Evolutionary conservation across 208 protist species (phyloP).

Genomic region (Trypanosoma caninum): DNA sequence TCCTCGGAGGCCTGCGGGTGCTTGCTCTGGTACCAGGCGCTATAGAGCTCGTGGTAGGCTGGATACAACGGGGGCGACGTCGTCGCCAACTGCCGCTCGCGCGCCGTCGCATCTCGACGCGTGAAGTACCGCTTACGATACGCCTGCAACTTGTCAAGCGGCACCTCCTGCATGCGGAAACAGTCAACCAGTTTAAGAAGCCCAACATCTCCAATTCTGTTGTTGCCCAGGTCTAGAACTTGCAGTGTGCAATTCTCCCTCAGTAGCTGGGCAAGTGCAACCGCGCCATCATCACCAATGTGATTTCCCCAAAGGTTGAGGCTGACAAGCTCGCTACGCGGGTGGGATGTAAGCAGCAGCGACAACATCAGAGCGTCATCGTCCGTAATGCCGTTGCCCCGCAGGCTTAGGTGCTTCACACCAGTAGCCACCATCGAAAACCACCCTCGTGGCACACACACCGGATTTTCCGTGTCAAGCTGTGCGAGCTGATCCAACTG

Average conservation of each 20-base stretch:
- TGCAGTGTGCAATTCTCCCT: conserved; percentile 53
- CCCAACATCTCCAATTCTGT: conserved; percentile 70
- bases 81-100: conserved; percentile 43
- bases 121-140: conserved; percentile 49
- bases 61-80: conserved; percentile 38
- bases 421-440: conserved; percentile 68
- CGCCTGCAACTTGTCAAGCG: conserved; percentile 38
- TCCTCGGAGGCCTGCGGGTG: conserved; percentile 15
- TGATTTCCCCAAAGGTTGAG: conserved; percentile 88
- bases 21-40: conserved; percentile 33
- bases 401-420: conserved; percentile 70
- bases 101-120: conserved; percentile 42
- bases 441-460: conserved; percentile 67
- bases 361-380: conserved; percentile 38
- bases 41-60: conserved; percentile 75
- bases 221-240: conserved; percentile 79
- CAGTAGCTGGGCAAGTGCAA: conserved; percentile 52
- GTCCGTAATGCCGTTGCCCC: conserved; percentile 82
- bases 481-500: conserved; percentile 59
- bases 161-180: conserved; percentile 70
- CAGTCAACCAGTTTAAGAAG: conserved; percentile 56
- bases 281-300: conserved; percentile 71
- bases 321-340: conserved; percentile 62
- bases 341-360: conserved; percentile 41
- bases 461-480: conserved; percentile 60